phyloP scores from a whole-genome alignment of 192 early-diverging fungal genomes.

The Umbelopsis sp. region DNA sequence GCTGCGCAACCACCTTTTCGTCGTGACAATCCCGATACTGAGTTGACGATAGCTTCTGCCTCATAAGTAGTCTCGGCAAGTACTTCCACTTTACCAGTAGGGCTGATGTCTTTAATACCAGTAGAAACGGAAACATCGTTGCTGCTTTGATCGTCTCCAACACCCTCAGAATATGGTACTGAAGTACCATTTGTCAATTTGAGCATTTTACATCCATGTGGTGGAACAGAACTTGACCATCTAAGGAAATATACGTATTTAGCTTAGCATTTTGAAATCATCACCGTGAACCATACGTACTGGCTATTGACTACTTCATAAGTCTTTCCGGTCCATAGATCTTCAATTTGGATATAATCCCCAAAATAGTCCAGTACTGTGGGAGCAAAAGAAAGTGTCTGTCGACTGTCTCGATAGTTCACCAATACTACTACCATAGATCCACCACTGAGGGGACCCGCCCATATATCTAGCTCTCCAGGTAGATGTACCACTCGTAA shows the following conservation, averaged over 20 bases:
- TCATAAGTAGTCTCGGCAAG: not conserved
- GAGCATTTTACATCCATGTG: slow-evolving; percentile 5
- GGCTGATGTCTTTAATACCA: not conserved
- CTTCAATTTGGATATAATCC: slow-evolving; percentile 9
- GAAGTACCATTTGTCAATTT: slow-evolving; percentile 9
- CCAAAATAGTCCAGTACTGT: slow-evolving; percentile 5
- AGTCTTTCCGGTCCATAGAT: not conserved
- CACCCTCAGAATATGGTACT: not conserved
- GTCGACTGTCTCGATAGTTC: not conserved
- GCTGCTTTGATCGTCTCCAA: not conserved
- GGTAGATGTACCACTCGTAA: not conserved
- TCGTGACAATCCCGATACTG: slow-evolving; percentile 4
- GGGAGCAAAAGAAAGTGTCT: not conserved
- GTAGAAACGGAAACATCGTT: not conserved
- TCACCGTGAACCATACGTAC: not conserved
- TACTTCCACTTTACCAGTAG: not conserved
- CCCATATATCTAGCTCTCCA: not conserved
- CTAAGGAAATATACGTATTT: not conserved
- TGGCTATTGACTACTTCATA: not conserved
- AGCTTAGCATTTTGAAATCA: not conserved
- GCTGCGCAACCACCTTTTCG: slow-evolving; percentile 11
- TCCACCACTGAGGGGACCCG: slow-evolving; percentile 1
- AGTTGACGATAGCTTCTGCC: not conserved
- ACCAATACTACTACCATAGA: not conserved
- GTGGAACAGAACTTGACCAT: not conserved